A percentile compares a stretch with the other conserved stretches of the same genome.
phyloP scores from a whole-genome alignment of 169 alveolate genomes.

The Plasmodium inui region DNA sequence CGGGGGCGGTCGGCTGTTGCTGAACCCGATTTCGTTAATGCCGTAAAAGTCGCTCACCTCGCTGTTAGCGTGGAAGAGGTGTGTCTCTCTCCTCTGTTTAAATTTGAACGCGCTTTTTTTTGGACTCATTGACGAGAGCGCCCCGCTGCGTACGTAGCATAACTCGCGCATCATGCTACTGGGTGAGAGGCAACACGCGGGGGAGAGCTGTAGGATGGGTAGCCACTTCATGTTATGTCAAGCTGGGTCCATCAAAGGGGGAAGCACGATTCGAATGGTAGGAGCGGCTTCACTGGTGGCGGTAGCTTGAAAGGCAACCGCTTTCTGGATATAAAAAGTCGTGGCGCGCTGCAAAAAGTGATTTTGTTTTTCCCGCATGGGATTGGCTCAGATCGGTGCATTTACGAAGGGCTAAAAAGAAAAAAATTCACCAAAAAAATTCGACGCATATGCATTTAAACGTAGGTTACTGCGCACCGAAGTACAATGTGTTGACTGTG shows the following conservation, averaged over 20 bases:
- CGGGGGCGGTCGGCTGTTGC: constrained; percentile 25
- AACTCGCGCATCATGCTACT: constrained; percentile 31
- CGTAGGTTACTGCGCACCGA: background rate
- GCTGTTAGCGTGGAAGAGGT: background rate
- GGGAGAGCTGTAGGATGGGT: background rate
- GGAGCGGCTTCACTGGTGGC: background rate
- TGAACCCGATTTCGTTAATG: constrained; percentile 10
- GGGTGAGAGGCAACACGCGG: background rate
- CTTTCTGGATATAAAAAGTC: background rate
- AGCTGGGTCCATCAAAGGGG: background rate
- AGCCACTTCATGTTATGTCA: constrained; percentile 31
- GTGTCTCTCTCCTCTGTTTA: background rate
- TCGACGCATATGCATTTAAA: background rate
- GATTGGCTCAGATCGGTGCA: background rate
- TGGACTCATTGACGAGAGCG: background rate
- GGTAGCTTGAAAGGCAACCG: background rate
- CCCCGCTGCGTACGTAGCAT: background rate
- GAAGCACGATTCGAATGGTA: background rate
- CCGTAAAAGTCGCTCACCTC: constrained; percentile 27
- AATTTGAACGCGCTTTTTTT: background rate
- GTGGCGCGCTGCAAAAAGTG: background rate
- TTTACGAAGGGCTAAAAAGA: background rate
- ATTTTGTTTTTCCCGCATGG: background rate
- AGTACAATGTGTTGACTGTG: background rate
- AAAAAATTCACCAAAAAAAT: background rate